Percentiles rank a stretch among this genome's conserved stretches.
These are phyloP conservation scores for Phytopythium helicoides DNA, from an alignment of 352 stramenopile genomes.

Conservation along the genomic window DNA sequence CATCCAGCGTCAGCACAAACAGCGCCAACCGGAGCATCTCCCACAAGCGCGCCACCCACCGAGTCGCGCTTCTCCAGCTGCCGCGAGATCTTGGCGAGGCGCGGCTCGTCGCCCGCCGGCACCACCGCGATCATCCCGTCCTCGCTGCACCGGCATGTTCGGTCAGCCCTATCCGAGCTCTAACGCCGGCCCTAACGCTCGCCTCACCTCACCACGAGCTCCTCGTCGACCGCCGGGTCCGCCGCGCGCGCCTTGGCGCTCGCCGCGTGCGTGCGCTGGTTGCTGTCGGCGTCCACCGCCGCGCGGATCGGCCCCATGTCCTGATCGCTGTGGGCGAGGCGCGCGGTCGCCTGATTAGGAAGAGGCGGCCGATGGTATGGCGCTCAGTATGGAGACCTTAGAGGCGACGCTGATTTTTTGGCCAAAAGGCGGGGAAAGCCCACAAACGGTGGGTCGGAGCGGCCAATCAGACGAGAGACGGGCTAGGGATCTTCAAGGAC, in stretches of 20 bases:
- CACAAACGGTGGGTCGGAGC: neutral
- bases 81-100: slow-evolving; percentile 35
- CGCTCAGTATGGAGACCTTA: neutral
- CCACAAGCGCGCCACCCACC: slow-evolving; percentile 11
- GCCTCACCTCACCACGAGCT: slow-evolving; percentile 63
- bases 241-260: neutral
- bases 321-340: neutral
- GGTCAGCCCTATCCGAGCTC: neutral
- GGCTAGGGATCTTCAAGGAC: slow-evolving; percentile 1
- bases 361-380: neutral
- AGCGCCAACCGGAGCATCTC: neutral
- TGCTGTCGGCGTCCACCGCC: slow-evolving; percentile 3
- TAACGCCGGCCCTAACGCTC: neutral
- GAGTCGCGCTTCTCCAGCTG: slow-evolving; percentile 50
- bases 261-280: slow-evolving; percentile 13
- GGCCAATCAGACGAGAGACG: slow-evolving; percentile 4
- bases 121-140: slow-evolving; percentile 49
- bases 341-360: neutral
- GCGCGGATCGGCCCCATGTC: neutral
- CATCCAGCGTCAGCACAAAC: too few relatives aligned
- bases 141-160: slow-evolving; percentile 27
- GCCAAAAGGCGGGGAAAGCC: neutral
- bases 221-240: slow-evolving; percentile 38
- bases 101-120: slow-evolving; percentile 48
- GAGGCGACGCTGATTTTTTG: neutral